Percentiles rank a stretch among this genome's conserved stretches.
Conservation (phyloP, 768 basidiomycete genomes). For the Lenzites betulinus region DNA sequence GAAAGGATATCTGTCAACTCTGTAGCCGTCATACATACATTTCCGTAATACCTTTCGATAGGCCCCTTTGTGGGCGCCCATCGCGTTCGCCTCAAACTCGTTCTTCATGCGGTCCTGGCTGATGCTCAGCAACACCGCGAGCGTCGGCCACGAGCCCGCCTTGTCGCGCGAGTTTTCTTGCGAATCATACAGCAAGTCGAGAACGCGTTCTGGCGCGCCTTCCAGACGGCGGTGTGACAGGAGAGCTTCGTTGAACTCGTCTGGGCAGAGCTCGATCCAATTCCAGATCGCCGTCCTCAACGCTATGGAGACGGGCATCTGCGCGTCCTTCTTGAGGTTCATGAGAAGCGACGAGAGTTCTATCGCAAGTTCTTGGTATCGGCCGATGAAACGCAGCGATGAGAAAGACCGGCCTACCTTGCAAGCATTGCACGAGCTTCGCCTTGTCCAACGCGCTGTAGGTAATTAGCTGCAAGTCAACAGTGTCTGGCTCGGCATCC, state of each 20-base stretch:
- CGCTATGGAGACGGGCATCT: slow-evolving; percentile 68
- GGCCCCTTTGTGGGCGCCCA: slow-evolving; percentile 32
- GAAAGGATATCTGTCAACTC: background rate
- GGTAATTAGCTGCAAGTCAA: slow-evolving; percentile 78
- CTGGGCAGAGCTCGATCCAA: slow-evolving; percentile 80
- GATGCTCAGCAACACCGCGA: slow-evolving; percentile 72
- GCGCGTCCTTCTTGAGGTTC: slow-evolving; percentile 76
- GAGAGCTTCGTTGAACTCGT: slow-evolving; percentile 76
- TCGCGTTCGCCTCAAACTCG: slow-evolving; percentile 49
- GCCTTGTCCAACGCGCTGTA: slow-evolving; percentile 72
- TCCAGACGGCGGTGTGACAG: slow-evolving; percentile 65
- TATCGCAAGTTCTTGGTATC: slow-evolving; percentile 30
- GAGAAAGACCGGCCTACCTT: slow-evolving; percentile 45
- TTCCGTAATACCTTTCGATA: slow-evolving; percentile 24
- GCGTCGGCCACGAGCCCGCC: slow-evolving; percentile 73
- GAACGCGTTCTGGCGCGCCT: slow-evolving; percentile 83
- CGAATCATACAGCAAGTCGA: slow-evolving; percentile 68
- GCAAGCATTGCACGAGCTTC: slow-evolving; percentile 69
- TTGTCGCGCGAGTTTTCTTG: slow-evolving; percentile 43
- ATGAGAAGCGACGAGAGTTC: slow-evolving; percentile 83
- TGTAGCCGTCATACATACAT: background rate
- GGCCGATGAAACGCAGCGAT: background rate
- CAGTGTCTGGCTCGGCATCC: slow-evolving; percentile 63
- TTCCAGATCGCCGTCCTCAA: slow-evolving; percentile 86
- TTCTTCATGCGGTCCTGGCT: slow-evolving; percentile 71